Percentiles rank a stretch among this genome's conserved stretches.
phyloP scores from a whole-genome alignment of 768 basidiomycete species.

The Tulasnella sp. region DNA sequence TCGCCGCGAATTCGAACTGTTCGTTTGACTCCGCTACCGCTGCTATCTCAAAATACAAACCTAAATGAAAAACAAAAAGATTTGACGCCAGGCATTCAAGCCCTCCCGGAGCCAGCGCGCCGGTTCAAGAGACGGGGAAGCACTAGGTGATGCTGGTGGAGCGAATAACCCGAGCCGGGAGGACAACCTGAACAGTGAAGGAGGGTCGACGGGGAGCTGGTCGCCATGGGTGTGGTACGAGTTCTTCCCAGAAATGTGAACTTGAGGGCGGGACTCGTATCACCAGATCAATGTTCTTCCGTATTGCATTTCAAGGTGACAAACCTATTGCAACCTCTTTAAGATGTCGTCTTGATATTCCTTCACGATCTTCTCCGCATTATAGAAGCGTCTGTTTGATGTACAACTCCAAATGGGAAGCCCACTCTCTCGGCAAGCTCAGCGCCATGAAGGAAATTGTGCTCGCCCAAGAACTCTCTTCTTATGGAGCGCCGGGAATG shows the following conservation, averaged over 20 bases:
- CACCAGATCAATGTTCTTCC: slow-evolving; percentile 79
- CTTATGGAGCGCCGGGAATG: slow-evolving; percentile 67
- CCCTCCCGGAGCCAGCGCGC: slow-evolving; percentile 75
- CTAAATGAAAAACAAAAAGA: no score
- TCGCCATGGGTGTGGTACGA: slow-evolving; percentile 74
- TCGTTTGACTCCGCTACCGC: no score
- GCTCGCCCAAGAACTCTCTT: slow-evolving; percentile 73
- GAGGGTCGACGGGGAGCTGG: slow-evolving; percentile 77
- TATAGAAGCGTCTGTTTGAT: slow-evolving; percentile 75
- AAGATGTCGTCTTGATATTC: slow-evolving; percentile 43
- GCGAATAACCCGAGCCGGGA: neutral
- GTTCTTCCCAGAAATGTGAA: no score
- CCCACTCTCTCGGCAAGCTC: slow-evolving; percentile 80
- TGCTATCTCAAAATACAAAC: no score
- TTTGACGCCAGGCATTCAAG: slow-evolving; percentile 69
- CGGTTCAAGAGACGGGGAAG: slow-evolving; percentile 50
- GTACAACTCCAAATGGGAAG: slow-evolving; percentile 73
- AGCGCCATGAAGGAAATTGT: slow-evolving; percentile 82
- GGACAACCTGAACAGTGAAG: neutral
- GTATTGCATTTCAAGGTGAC: slow-evolving; percentile 57
- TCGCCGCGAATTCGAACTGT: no score
- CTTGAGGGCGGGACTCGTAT: neutral
- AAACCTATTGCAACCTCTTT: neutral
- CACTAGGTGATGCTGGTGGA: slow-evolving; percentile 16
- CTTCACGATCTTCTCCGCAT: slow-evolving; percentile 39